Evolutionary conservation across 1,284 basidiomycete genomes (phyloP), one percentile per base, ranked within the genome.

Genomic region (Ceratobasidium sp.): DNA sequence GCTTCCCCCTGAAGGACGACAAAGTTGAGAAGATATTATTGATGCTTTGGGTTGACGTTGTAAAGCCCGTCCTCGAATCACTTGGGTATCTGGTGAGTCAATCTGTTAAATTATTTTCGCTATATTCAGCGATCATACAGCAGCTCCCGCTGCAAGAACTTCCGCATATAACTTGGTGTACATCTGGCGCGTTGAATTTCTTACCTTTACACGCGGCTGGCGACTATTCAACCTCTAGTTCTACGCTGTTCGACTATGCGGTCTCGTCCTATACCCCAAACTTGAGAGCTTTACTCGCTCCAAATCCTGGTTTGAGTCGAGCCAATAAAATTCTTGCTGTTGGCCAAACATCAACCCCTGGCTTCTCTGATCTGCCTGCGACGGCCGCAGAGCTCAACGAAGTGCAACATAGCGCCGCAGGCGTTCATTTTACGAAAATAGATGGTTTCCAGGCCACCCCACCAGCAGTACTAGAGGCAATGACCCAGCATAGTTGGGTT

Each of bases 401-500:
- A 16, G 48, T 61, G 14, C 14, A 18, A 14, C 12, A 30, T 12
- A 21, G 34, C 2, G 23, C 36, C 1, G 43, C 8, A 2, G 6
- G 28, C 3, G 9, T 16, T 1, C 1, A 30, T 6, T 16, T 46
- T n/a, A 45, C 16, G 10, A 41, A 45, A 34, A 10, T 61, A 9
- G 59, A 46, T n/a, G 45, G 30, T 30, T 23, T 32, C 5, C 16
- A 36, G 1, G 53, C 55, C 3, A 72, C 45, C 2, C 36, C 28
- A 16, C 16, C 23, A 8, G 23, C 26, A 16, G 70, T 72, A 5
- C 30, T 72, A 3, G 4, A 14, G 21, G 57, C 18, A 21, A 45
- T 72, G 41, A 21, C 61, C n/a, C 18, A 26, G 9, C 21, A 43
- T 10, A 52, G 45, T 12, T 72, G 70, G 70, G 59, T 50, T 6